A percentile compares a stretch with the other conserved stretches of the same genome.
phyloP scores from a whole-genome alignment of 1,284 basidiomycete species.

The Papiliotrema flavescens region DNA sequence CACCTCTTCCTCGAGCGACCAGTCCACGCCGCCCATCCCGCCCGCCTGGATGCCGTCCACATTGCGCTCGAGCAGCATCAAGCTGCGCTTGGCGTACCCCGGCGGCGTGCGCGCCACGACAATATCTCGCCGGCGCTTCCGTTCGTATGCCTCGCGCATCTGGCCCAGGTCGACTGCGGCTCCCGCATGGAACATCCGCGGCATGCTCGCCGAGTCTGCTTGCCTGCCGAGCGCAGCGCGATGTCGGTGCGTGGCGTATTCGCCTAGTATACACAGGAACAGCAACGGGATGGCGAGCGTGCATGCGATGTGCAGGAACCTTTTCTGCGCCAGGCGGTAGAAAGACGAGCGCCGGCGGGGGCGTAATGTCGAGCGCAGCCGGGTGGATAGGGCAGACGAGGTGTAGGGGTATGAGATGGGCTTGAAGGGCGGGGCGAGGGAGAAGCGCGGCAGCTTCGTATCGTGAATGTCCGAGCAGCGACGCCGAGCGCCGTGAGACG shows the following conservation, averaged over 20 bases:
- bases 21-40: conserved; percentile 1
- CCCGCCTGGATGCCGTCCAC: background rate
- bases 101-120: background rate
- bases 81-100: background rate
- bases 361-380: background rate
- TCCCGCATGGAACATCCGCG: background rate
- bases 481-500: too few relatives aligned
- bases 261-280: background rate
- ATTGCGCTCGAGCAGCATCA: background rate
- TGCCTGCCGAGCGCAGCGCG: background rate
- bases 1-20: conserved; percentile 15
- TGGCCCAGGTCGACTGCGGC: background rate
- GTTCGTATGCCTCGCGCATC: background rate
- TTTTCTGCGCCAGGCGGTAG: background rate
- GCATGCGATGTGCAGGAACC: background rate
- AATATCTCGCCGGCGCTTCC: background rate
- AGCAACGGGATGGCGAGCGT: background rate
- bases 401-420: conserved; percentile 4
- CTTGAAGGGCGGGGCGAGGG: background rate
- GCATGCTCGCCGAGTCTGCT: background rate
- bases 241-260: background rate
- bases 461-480: too few relatives aligned
- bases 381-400: background rate
- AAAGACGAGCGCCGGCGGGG: conserved; percentile 1
- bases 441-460: background rate